These are phyloP conservation scores for Niveomyces coronatus DNA, from an alignment of 2,329 filamentous ascomycete genomes.

Conservation along the genomic window DNA sequence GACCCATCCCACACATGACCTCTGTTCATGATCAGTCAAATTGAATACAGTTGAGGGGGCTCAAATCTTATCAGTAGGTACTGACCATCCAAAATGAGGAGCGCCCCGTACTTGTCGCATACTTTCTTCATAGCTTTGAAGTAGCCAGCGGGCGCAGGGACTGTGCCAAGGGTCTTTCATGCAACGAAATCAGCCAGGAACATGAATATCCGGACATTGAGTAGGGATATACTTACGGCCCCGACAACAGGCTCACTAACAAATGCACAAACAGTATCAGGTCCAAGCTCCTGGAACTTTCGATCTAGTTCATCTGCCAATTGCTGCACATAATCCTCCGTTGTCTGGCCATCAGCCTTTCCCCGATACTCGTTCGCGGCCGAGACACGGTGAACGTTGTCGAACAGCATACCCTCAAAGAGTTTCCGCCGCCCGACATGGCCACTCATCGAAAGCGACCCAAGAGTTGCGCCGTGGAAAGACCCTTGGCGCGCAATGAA, in stretches of 20 bases:
- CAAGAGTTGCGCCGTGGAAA: slow-evolving; percentile 64
- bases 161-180: slow-evolving; percentile 46
- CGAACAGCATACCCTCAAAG: slow-evolving; percentile 50
- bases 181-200: no score
- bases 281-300: slow-evolving; percentile 53
- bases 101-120: slow-evolving; percentile 59
- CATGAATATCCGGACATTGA: not conserved
- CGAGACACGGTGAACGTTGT: slow-evolving; percentile 47
- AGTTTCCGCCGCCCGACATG: slow-evolving; percentile 48
- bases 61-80: not conserved
- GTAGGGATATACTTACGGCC: slow-evolving; percentile 28
- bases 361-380: slow-evolving; percentile 56
- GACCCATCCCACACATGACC: slow-evolving; percentile 59
- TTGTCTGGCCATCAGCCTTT: slow-evolving; percentile 38
- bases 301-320: slow-evolving; percentile 54
- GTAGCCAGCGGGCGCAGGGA: slow-evolving; percentile 57
- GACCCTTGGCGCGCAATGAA: slow-evolving; percentile 60
- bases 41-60: not conserved
- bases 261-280: slow-evolving; percentile 58
- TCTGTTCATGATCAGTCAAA: slow-evolving; percentile 33
- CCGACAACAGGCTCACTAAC: slow-evolving; percentile 64
- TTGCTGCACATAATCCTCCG: slow-evolving; percentile 46
- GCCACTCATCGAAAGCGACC: slow-evolving; percentile 52
- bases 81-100: slow-evolving; percentile 55
- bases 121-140: slow-evolving; percentile 56